Evolutionary conservation across 2,329 filamentous ascomycete genomes (phyloP).

Genomic region (Microcera coccophila): DNA sequence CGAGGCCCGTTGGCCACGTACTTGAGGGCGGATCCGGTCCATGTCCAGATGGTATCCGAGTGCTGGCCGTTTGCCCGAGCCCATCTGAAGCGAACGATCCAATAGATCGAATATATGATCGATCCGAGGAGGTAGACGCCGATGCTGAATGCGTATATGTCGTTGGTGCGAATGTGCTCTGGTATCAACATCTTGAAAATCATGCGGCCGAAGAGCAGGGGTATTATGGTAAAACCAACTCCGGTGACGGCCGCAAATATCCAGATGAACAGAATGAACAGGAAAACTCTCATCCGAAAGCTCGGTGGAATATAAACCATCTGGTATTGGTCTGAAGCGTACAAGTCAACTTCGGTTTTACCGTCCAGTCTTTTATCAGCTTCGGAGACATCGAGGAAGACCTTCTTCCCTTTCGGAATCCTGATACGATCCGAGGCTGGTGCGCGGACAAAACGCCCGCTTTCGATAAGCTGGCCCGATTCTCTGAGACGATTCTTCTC

Average conservation of each 20-base stretch:
- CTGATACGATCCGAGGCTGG: conserved; percentile 93
- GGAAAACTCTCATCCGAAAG: conserved; percentile 74
- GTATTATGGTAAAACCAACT: conserved; percentile 78
- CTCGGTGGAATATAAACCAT: conserved; percentile 78
- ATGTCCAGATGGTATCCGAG: conserved; percentile 38
- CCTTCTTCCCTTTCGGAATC: conserved; percentile 76
- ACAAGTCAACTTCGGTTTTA: conserved; percentile 46
- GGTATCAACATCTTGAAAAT: conserved; percentile 74
- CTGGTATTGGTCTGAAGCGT: conserved; percentile 59
- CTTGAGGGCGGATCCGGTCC: conserved; percentile 20
- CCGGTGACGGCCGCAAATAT: conserved; percentile 86
- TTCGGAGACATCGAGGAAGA: conserved; percentile 72
- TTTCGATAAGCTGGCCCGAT: conserved; percentile 54
- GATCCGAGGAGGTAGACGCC: conserved; percentile 79
- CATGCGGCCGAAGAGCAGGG: conserved; percentile 76
- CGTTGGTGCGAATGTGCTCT: conserved; percentile 72
- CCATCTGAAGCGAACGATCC: too few species aligned
- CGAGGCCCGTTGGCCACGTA: conserved; percentile 23
- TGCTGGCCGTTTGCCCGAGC: too few species aligned
- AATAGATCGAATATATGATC: conserved; percentile 57
- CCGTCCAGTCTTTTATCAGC: conserved; percentile 62
- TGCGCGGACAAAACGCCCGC: conserved; percentile 84
- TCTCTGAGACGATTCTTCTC: conserved; percentile 46
- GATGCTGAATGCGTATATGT: conserved; percentile 93
- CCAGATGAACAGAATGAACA: conserved; percentile 91